Percentiles rank a stretch among this genome's conserved stretches.
Evolutionary conservation across 345 rosid genomes (phyloP).

Genomic region (Hevea brasiliensis): DNA sequence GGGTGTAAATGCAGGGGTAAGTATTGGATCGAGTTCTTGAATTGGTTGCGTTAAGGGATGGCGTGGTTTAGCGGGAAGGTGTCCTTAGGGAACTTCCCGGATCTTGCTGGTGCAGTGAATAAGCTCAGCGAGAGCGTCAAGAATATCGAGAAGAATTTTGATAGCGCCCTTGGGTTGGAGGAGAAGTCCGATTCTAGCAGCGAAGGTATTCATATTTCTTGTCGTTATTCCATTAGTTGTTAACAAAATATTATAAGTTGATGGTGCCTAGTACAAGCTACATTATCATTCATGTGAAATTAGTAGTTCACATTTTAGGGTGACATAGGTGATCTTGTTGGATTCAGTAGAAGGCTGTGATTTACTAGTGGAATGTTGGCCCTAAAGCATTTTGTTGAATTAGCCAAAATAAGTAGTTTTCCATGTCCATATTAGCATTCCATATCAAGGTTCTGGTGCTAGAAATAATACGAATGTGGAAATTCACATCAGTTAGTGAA

Average conservation of each 20-base stretch:
- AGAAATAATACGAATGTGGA: neutral
- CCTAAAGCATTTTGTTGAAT: neutral
- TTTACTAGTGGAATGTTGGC: neutral
- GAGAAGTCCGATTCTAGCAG: slow-evolving; percentile 62
- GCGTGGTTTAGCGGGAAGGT: slow-evolving; percentile 98
- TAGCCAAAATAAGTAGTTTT: neutral
- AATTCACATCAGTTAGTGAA: neutral
- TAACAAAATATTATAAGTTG: neutral
- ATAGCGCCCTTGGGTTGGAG: slow-evolving; percentile 89
- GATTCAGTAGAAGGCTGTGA: no score
- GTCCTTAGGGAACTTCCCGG: slow-evolving; percentile 83
- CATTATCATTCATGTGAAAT: neutral
- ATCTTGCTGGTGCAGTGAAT: slow-evolving; percentile 97
- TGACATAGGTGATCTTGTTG: neutral
- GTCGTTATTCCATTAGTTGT: neutral
- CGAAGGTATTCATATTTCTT: slow-evolving; percentile 53
- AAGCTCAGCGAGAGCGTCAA: slow-evolving; percentile 98
- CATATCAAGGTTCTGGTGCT: neutral
- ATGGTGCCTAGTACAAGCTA: neutral
- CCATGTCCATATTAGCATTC: neutral
- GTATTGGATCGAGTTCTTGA: slow-evolving; percentile 16
- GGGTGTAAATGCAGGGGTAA: slow-evolving; percentile 33
- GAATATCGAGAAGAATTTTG: slow-evolving; percentile 97
- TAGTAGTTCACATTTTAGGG: neutral
- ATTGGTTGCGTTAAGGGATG: slow-evolving; percentile 39